Percentiles rank a stretch among this genome's conserved stretches.
Conservation (phyloP, 2,329 filamentous ascomycete genomes). For the Myriosclerotinia duriaeana region DNA sequence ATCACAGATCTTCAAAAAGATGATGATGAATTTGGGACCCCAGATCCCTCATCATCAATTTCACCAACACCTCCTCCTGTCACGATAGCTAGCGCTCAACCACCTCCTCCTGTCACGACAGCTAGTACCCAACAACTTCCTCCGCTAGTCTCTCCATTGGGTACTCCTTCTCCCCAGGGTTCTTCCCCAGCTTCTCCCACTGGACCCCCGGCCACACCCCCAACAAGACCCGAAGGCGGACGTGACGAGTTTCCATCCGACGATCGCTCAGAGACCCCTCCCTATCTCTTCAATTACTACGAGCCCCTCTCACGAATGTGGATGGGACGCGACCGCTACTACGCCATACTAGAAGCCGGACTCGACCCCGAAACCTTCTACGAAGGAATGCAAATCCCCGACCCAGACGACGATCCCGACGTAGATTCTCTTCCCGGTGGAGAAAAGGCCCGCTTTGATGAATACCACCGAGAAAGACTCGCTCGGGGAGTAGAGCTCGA, state of each 20-base stretch:
- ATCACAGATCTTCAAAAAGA: background rate
- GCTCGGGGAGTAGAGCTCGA: background rate
- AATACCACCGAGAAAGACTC: background rate
- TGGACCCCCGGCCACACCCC: background rate
- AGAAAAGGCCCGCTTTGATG: background rate
- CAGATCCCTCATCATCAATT: background rate
- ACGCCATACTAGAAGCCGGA: slow-evolving; percentile 8
- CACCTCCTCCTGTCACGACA: background rate
- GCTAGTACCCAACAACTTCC: background rate
- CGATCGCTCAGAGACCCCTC: background rate
- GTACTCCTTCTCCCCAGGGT: background rate
- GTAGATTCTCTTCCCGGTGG: background rate
- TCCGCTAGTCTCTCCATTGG: background rate
- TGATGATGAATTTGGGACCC: background rate
- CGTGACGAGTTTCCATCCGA: background rate
- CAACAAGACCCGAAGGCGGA: background rate
- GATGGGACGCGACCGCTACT: slow-evolving; percentile 18
- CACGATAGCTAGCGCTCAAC: background rate
- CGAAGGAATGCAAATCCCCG: slow-evolving; percentile 7
- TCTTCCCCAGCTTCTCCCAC: background rate
- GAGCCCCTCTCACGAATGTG: slow-evolving; percentile 13
- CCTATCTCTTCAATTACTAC: slow-evolving; percentile 13
- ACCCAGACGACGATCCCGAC: slow-evolving; percentile 14
- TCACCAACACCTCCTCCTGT: slow-evolving; percentile 1
- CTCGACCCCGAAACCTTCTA: slow-evolving; percentile 7